phyloP scores from a whole-genome alignment of 805 yeast species.

The Lachancea sp. region DNA sequence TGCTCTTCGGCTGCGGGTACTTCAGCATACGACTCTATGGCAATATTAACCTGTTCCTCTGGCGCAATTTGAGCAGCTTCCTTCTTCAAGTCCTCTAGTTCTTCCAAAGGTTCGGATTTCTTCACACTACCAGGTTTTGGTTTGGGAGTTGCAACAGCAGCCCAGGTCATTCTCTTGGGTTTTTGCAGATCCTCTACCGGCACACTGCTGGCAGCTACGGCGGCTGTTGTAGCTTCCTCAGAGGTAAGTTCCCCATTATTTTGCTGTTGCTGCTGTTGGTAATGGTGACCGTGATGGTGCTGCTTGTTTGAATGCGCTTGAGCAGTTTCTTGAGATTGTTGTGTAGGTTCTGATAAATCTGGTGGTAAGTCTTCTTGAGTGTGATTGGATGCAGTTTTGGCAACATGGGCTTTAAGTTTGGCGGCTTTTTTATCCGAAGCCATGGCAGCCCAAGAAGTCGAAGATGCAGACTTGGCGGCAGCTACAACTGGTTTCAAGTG shows the following conservation, averaged over 20 bases:
- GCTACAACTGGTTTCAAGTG: slow-evolving; percentile 22
- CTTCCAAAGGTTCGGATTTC: slow-evolving; percentile 28
- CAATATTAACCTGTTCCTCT: slow-evolving; percentile 7
- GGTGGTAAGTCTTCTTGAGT: slow-evolving; percentile 12
- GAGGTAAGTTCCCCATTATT: slow-evolving; percentile 14
- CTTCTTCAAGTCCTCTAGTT: slow-evolving; percentile 32
- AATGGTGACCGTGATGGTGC: slow-evolving; percentile 10
- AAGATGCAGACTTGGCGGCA: slow-evolving; percentile 24
- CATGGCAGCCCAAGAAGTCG: slow-evolving; percentile 37
- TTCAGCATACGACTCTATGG: slow-evolving; percentile 11
- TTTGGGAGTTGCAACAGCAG: slow-evolving; percentile 60
- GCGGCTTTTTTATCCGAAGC: slow-evolving; percentile 22
- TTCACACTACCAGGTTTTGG: slow-evolving; percentile 30
- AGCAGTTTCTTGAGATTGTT: slow-evolving; percentile 1
- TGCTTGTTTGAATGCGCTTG: background rate
- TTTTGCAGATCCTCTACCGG: slow-evolving; percentile 9
- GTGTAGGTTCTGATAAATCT: slow-evolving; percentile 9
- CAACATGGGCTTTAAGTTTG: slow-evolving; percentile 14
- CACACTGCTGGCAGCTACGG: slow-evolving; percentile 19
- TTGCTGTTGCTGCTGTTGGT: slow-evolving; percentile 12
- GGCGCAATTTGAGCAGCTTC: slow-evolving; percentile 31
- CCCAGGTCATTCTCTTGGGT: slow-evolving; percentile 51
- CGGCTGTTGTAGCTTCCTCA: slow-evolving; percentile 23
- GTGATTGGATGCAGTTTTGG: slow-evolving; percentile 11
- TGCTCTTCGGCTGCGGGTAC: slow-evolving; percentile 3